A percentile compares a stretch with the other conserved stretches of the same genome.
These are phyloP conservation scores for Stipa capillata DNA, from an alignment of 176 grass and related monocot species.

Conservation along the genomic window DNA sequence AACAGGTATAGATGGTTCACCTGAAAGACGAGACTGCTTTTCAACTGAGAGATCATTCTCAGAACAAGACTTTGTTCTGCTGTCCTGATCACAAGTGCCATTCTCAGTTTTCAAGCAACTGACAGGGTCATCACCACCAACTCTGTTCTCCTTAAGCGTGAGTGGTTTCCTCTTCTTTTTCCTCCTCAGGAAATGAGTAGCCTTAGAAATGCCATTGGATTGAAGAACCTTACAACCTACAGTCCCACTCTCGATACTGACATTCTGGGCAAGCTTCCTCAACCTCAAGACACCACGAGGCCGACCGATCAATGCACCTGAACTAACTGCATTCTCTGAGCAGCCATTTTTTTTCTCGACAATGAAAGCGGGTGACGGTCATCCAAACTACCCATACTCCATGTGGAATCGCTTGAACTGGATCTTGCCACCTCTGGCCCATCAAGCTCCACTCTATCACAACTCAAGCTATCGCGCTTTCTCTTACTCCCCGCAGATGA, in stretches of 20 bases:
- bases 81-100: conserved; percentile 21
- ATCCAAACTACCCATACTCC: conserved; percentile 36
- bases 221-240: conserved; percentile 13
- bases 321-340: conserved; percentile 35
- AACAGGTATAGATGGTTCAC: conserved; percentile 24
- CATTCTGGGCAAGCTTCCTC: conserved; percentile 36
- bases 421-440: conserved; percentile 25
- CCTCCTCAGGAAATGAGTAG: conserved; percentile 20
- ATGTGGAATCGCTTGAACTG: conserved; percentile 39
- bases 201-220: conserved; percentile 31
- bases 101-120: conserved; percentile 35
- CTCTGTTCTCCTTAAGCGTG: conserved; percentile 36
- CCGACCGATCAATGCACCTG: conserved; percentile 29
- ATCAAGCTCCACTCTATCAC: conserved; percentile 28
- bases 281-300: conserved; percentile 45
- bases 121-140: conserved; percentile 37
- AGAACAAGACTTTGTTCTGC: conserved; percentile 8
- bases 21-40: conserved; percentile 15
- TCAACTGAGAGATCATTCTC: conserved; percentile 31
- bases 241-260: conserved; percentile 1
- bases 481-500: conserved; percentile 46
- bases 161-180: conserved; percentile 37
- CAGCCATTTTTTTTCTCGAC: conserved; percentile 25
- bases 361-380: background rate
- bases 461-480: conserved; percentile 37